phyloP scores from a whole-genome alignment of 768 basidiomycete species.

The Bullera alba region DNA sequence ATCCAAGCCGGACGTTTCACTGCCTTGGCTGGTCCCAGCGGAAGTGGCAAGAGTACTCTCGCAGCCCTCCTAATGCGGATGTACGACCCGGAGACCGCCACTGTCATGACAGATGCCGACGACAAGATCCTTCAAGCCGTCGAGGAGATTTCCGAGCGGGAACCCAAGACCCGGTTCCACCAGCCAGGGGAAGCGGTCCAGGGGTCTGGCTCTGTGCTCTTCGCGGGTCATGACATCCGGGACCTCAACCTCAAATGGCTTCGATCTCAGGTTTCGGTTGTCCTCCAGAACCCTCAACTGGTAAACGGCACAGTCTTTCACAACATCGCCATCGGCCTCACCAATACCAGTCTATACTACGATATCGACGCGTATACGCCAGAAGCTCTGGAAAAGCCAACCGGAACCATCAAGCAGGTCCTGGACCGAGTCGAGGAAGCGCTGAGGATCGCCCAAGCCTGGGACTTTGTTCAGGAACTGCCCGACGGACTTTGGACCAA shows the following conservation, averaged over 20 bases:
- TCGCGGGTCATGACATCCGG: constrained; percentile 24
- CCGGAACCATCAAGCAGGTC: constrained; percentile 12
- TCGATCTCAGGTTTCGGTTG: constrained; percentile 30
- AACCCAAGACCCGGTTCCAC: background rate
- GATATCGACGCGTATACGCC: constrained; percentile 23
- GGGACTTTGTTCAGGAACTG: constrained; percentile 39
- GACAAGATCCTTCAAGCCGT: constrained; percentile 13
- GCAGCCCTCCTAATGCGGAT: constrained; percentile 35
- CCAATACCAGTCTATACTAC: constrained; percentile 35
- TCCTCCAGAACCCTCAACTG: constrained; percentile 35
- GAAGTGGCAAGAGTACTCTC: constrained; percentile 40
- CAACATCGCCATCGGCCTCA: constrained; percentile 44
- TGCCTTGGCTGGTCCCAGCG: constrained; percentile 41
- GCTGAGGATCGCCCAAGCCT: constrained; percentile 38
- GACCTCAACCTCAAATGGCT: constrained; percentile 33
- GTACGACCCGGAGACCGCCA: constrained; percentile 34
- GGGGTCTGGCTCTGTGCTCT: constrained; percentile 7
- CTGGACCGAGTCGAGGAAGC: constrained; percentile 18
- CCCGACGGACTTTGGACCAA: constrained; percentile 38
- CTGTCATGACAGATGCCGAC: constrained; percentile 12
- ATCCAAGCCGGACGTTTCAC: constrained; percentile 38
- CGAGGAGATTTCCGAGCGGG: constrained; percentile 1
- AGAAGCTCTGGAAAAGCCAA: background rate
- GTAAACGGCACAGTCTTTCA: constrained; percentile 40
- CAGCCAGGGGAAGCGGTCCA: constrained; percentile 1